Percentiles rank a stretch among this genome's conserved stretches.
Evolutionary conservation across 2,329 filamentous ascomycete genomes (phyloP).

Genomic region (Hirsutella rhossiliensis): DNA sequence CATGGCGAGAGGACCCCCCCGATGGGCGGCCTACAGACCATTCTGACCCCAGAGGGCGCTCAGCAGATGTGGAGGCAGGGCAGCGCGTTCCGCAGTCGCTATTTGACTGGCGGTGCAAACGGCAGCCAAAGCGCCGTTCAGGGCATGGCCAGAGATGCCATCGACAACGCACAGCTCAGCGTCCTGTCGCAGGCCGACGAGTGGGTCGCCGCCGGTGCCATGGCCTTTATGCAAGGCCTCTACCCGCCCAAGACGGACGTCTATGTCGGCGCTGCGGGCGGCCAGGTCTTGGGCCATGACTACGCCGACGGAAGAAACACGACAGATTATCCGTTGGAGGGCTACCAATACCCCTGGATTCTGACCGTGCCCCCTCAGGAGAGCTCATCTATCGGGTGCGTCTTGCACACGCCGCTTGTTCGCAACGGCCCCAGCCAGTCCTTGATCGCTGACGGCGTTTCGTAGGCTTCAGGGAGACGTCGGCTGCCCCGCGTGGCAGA

Average conservation of each 20-base stretch:
- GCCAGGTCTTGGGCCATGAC: conserved; percentile 29
- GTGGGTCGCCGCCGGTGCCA: conserved; percentile 52
- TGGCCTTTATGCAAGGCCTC: conserved; percentile 71
- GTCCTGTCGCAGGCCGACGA: conserved; percentile 27
- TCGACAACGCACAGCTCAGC: conserved; percentile 36
- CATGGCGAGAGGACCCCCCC: conserved; percentile 42
- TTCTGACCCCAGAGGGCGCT: conserved; percentile 40
- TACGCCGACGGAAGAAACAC: conserved; percentile 24
- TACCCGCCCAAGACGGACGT: conserved; percentile 55
- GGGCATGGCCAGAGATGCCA: conserved; percentile 27
- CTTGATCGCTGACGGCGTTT: background rate
- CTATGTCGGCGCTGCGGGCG: conserved; percentile 16
- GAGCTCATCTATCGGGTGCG: conserved; percentile 32
- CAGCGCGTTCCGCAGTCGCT: conserved; percentile 33
- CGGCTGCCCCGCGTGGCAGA: conserved; percentile 25
- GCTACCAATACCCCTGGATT: conserved; percentile 71
- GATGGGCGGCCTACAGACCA: conserved; percentile 12
- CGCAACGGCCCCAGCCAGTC: too few species aligned
- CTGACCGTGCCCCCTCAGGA: conserved; percentile 35
- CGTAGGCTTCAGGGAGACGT: conserved; percentile 25
- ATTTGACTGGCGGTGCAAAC: conserved; percentile 22
- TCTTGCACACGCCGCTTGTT: background rate
- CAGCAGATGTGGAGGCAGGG: conserved; percentile 40
- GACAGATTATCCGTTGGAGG: conserved; percentile 55
- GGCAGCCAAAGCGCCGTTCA: conserved; percentile 18